Evolutionary conservation across 129 eudicot genomes (phyloP).

Genomic region (Helichrysum umbraculigerum): DNA sequence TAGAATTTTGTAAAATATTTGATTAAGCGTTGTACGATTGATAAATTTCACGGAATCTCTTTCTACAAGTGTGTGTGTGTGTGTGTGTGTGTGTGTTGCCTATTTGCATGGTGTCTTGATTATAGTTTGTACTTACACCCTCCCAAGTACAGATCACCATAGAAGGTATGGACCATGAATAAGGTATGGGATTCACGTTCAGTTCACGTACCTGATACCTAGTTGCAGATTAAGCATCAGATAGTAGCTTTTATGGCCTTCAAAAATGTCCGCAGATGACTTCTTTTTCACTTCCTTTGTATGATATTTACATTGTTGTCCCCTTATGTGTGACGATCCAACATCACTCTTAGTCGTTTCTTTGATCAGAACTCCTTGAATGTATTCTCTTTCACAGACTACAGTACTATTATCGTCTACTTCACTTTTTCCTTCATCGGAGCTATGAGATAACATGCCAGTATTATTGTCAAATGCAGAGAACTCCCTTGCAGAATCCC

Average conservation of each 20-base stretch:
- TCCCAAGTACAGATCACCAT: background rate
- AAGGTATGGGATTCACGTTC: background rate
- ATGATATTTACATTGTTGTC: conserved; percentile 47
- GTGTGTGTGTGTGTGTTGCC: too few species aligned
- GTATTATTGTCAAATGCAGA: conserved; percentile 17
- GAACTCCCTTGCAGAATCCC: conserved; percentile 19
- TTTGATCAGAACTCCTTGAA: conserved; percentile 74
- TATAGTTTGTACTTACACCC: background rate
- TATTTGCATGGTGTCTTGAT: background rate
- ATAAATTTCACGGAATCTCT: background rate
- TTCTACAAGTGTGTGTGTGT: too few species aligned
- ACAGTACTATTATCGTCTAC: conserved; percentile 34
- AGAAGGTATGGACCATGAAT: background rate
- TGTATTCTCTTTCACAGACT: conserved; percentile 71
- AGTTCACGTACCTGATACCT: conserved; percentile 68
- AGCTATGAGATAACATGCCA: conserved; percentile 27
- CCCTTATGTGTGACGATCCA: conserved; percentile 38
- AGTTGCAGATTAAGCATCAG: conserved; percentile 87
- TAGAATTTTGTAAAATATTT: background rate
- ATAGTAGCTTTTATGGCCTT: conserved; percentile 65
- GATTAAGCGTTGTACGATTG: background rate
- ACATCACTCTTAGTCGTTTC: conserved; percentile 47
- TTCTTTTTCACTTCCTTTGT: conserved; percentile 49
- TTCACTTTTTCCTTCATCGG: conserved; percentile 46
- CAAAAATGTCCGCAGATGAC: conserved; percentile 47